These are phyloP conservation scores for Trichoderma erinaceum DNA, from an alignment of 495 filamentous ascomycete genomes.

Conservation along the genomic window DNA sequence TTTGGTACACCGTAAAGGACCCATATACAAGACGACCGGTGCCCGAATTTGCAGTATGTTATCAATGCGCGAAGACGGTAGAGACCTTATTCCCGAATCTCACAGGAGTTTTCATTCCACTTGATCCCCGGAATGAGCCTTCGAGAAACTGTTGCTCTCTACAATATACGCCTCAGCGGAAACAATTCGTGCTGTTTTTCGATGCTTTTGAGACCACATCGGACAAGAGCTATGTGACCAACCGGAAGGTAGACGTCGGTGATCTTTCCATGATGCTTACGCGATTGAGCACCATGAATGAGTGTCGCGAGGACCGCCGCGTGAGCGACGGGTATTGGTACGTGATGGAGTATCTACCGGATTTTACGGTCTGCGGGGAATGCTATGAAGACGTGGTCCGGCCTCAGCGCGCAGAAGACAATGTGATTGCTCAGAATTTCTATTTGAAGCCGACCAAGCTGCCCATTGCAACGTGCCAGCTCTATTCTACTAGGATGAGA, in stretches of 20 bases:
- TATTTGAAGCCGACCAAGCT: constrained; percentile 41
- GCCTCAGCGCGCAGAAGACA: constrained; percentile 49
- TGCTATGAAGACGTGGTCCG: constrained; percentile 63
- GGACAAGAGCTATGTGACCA: constrained; percentile 29
- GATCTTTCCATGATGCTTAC: constrained; percentile 33
- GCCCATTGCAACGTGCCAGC: constrained; percentile 57
- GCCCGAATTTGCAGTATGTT: constrained; percentile 35
- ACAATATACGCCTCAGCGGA: constrained; percentile 30
- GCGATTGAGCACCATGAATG: constrained; percentile 28
- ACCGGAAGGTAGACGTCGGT: constrained; percentile 30
- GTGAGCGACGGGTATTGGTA: constrained; percentile 32
- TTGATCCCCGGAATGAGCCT: constrained; percentile 31
- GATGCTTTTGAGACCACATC: constrained; percentile 36
- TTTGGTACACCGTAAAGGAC: constrained; percentile 42
- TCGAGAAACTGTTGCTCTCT: constrained; percentile 36
- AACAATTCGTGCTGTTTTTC: constrained; percentile 39
- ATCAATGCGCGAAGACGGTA: constrained; percentile 35
- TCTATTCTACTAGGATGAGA: constrained; percentile 73
- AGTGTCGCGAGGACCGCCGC: constrained; percentile 31
- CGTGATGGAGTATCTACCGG: constrained; percentile 33
- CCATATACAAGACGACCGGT: constrained; percentile 28
- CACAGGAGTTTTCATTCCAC: constrained; percentile 32
- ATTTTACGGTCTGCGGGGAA: constrained; percentile 41
- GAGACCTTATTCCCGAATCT: constrained; percentile 39
- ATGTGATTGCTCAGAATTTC: constrained; percentile 53